Base-by-base conservation (phyloP, 768 basidiomycete genomes). In the Rhizopogon roseolus region DNA sequence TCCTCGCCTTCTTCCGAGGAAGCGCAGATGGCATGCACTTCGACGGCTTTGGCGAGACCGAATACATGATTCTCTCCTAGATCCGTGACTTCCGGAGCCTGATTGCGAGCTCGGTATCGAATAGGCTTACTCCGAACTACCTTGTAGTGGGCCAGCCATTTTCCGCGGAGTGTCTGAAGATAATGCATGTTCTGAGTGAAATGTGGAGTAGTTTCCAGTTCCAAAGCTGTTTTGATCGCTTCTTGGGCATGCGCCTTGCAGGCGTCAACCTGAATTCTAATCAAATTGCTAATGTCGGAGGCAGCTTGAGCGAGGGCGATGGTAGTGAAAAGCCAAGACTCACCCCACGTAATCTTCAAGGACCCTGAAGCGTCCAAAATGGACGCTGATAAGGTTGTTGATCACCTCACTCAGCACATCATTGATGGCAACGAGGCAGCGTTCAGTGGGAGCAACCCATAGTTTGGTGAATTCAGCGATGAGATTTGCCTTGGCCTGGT, bases 331-430 rank as follows among this genome's bases (percentile, higher is more conserved):
- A 9, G 9, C 9, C 62, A 38, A 32, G 6, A 64, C 69, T 11
- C 53, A 79, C 79, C 60, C 66, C 22, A 80, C 57, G 50, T 66
- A 53, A 2, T 54, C 51, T 41, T 71, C 62, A 0, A 81, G 70
- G 4, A 60, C 38, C 14, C 52, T 64, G 50, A 78, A 81, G 6
- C 71, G 68, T 3, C 70, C 71, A 54, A 81, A 83, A 49, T 72
- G 69, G 1, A 54, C 50, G 5, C 63, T 53, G 28, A 74, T 57
- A 11, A 70, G 64, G 1, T 52, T 17, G 11, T 65, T 53, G 5
- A 75, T 54, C 10, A 69, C 46, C 34, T 68, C 59, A 16, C 63
- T 60, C 3, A 76, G 62, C 4, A 71, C 64, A 11, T 66, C 59
- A 16, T 63, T 60, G 5, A 77, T 62, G 5, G 53, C 54, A 2